Evolutionary conservation across 73 alveolate species (phyloP), one percentile per base, ranked within the genome.

Genomic region (Symbiodinium pilosum): DNA sequence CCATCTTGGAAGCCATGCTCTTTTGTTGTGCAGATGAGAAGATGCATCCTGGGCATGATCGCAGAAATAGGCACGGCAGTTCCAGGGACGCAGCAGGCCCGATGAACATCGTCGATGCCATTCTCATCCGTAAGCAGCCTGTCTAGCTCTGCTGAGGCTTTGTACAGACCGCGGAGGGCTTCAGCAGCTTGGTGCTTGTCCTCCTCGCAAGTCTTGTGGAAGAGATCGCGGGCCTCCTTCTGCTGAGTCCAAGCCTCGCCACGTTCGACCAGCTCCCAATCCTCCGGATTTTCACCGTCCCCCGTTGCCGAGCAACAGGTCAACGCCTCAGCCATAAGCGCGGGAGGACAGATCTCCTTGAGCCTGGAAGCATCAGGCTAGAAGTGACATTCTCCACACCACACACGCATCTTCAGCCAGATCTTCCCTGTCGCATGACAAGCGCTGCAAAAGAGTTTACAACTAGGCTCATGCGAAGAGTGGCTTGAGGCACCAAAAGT

Each of bases 71-170:
- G 28, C 38, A 69, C 87, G 11, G 56, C 36, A 9, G 95, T 89
- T 71, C 39, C 44, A 3, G 95, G 95, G 14, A 89, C 20, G 75
- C 87, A 68, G 38, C 73, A 89, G 64, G 30, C 44, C 73, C 95
- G 95, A 40, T 68, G 95, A 30, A 89, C 75, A 38, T 89, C 87
- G 75, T 89, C 95, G 12, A 40, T 34, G n/a, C 47, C 26, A 20
- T 11, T 26, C 43, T 86, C 94, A 3, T 54, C 52, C 43, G 84
- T 64, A 44, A 20, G 47, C 83, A 86, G 83, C 83, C 34, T 87
- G 42, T 84, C 94, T 5, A 51, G 69, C 32, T 36, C 36, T 26
- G 69, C 84, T 28, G 68, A 84, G 32, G 94, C 94, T 2, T 38
- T 59, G 84, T 56, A 36, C 43, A 87, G 75, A 26, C 32, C 64